Evolutionary conservation across 148 eudicot genomes (phyloP).

Genomic region (Rhododendron kiyosumense): DNA sequence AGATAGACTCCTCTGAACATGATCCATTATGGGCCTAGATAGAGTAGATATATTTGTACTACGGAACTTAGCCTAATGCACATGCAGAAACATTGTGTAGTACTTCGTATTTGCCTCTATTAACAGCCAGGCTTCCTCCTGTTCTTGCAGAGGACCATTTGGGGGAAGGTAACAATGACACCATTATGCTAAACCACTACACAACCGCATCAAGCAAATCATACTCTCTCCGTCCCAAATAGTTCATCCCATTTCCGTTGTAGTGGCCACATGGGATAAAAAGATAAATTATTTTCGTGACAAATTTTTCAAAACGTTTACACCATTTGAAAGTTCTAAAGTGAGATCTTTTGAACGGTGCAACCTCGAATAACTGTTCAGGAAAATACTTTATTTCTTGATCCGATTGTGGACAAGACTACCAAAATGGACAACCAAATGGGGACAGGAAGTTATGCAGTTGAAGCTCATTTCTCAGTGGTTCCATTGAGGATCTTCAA

Average conservation of each 20-base stretch:
- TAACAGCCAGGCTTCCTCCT: not conserved
- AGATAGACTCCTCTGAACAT: not conserved
- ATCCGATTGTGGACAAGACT: not conserved
- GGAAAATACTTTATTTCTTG: not conserved
- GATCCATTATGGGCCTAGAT: not conserved
- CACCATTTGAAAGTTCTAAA: not conserved
- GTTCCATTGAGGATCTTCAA: not conserved
- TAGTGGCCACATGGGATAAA: not conserved
- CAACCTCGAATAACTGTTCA: not conserved
- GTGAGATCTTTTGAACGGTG: not conserved
- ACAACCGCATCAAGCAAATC: not conserved
- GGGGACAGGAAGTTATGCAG: not conserved
- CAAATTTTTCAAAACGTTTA: not conserved
- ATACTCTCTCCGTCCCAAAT: not conserved
- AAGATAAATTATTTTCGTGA: not conserved
- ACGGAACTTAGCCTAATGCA: not conserved
- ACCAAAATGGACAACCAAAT: not conserved
- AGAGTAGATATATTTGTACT: not conserved
- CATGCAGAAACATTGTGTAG: not conserved
- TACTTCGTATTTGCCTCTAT: not conserved
- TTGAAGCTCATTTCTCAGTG: not conserved
- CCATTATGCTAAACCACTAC: not conserved
- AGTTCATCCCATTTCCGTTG: not conserved
- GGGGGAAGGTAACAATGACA: not conserved
- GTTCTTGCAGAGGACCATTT: not conserved